Conservation (phyloP, 2,329 filamentous ascomycete species). For the Akanthomyces lecanii region DNA sequence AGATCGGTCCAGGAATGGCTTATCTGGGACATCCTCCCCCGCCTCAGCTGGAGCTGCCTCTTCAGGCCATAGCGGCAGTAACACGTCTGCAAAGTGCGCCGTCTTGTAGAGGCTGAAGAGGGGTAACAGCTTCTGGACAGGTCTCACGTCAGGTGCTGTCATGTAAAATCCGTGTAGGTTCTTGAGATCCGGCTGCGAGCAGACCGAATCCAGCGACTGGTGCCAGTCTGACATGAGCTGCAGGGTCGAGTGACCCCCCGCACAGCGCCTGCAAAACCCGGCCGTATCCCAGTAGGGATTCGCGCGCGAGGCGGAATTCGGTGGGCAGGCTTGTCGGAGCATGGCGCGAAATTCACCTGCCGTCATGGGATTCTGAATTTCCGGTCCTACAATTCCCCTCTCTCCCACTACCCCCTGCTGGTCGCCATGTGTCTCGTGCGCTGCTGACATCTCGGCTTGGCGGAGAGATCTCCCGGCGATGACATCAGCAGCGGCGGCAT, state of each 20-base stretch:
- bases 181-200: slow-evolving; percentile 72
- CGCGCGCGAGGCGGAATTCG: slow-evolving; percentile 55
- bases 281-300: slow-evolving; percentile 60
- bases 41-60: slow-evolving; percentile 39
- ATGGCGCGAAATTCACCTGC: slow-evolving; percentile 36
- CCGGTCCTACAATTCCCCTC: neutral
- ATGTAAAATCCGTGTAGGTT: slow-evolving; percentile 71
- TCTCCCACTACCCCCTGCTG: neutral
- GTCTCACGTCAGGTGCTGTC: slow-evolving; percentile 57
- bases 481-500: slow-evolving; percentile 15
- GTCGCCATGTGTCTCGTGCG: slow-evolving; percentile 1
- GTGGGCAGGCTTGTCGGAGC: slow-evolving; percentile 54
- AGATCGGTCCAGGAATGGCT: slow-evolving; percentile 56
- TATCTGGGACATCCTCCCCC: slow-evolving; percentile 20
- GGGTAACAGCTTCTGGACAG: slow-evolving; percentile 62
- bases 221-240: slow-evolving; percentile 65
- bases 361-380: slow-evolving; percentile 19
- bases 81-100: slow-evolving; percentile 68
- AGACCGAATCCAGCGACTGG: slow-evolving; percentile 57
- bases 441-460: slow-evolving; percentile 8
- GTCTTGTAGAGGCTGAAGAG: slow-evolving; percentile 74
- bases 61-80: slow-evolving; percentile 61
- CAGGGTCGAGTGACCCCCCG: slow-evolving; percentile 59
- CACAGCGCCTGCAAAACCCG: slow-evolving; percentile 61
- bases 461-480: slow-evolving; percentile 13